Conservation (phyloP, 352 stramenopile species). For the Pilasporangium apinafurcum region DNA sequence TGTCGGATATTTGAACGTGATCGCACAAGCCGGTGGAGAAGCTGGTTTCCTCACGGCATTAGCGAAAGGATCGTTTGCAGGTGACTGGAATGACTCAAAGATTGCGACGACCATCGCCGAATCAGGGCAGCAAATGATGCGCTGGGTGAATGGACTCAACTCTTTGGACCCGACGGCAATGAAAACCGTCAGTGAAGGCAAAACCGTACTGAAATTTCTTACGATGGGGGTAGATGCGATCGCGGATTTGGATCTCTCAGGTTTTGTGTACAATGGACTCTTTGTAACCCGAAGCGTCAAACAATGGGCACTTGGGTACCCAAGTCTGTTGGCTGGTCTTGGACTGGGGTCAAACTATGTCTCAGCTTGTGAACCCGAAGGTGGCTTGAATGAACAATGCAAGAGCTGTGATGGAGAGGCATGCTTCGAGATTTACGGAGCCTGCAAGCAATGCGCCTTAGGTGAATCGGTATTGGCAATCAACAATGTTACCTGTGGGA, state of each 20-base stretch:
- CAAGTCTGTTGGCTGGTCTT: constrained; percentile 41
- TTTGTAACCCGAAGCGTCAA: constrained; percentile 40
- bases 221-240: constrained; percentile 21
- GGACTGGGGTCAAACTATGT: constrained; percentile 33
- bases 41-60: constrained; percentile 3
- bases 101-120: not conserved
- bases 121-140: constrained; percentile 11
- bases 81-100: not conserved
- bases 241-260: constrained; percentile 23
- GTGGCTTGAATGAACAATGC: constrained; percentile 13
- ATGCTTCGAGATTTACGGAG: constrained; percentile 16
- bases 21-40: constrained; percentile 6
- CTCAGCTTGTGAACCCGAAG: constrained; percentile 8
- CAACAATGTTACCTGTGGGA: constrained; percentile 20
- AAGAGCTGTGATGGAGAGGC: constrained; percentile 17
- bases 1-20: constrained; percentile 10
- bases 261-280: constrained; percentile 50
- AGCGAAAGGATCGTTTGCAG: constrained; percentile 4
- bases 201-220: constrained; percentile 29
- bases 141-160: constrained; percentile 49
- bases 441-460: constrained; percentile 24
- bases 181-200: constrained; percentile 25
- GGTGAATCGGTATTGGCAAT: constrained; percentile 14
- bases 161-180: constrained; percentile 42
- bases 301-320: constrained; percentile 46